Evolutionary conservation across 2,329 filamentous ascomycete genomes (phyloP), one percentile per base, ranked within the genome.

Genomic region (Venturia carpophila): DNA sequence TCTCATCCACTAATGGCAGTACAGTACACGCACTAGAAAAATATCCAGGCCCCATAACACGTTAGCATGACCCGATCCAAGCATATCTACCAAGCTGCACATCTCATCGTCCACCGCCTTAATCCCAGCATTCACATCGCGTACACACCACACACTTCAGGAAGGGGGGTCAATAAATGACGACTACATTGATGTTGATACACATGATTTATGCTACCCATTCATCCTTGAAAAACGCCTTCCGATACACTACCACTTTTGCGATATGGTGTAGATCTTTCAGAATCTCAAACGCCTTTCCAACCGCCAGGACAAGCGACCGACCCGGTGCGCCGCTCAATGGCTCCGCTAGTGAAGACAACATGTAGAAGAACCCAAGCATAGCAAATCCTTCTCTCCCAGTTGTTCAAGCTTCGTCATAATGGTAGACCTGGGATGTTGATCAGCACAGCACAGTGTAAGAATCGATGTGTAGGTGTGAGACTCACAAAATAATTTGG

Each of bases 401-500:
- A 17, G 21, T 21, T 21, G 21, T 21, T 24, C 47, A 52, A 30
- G 47, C 21, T 79, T 95, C 90, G 75, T 95, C 93, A 80, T 91
- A 93, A 76, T 95, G 90, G 76, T 92, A 95, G 68, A 94, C 87
- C 90, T 94, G 69, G 68, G 67, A 66, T 34, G 37, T 19, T 55
- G 65, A 55, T 19, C 62, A 21, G 62, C 42, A 27, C 30, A 37
- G 11, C 13, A 47, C 39, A 11, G 3, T 41, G 39, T 41, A 9
- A 11, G 39, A 11, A 15, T 5, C 7, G 3, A 34, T 4, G 47
- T 9, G 11, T 27, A 24, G 10, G 21, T 11, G 21, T 15, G 10
- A n/a, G 11, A 78, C 85, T 74, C 78, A 97, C 94, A 82, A 93
- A 92, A 79, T 99, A 99, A 79, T 97, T 96, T 52, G 94, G 94